phyloP scores from a whole-genome alignment of 2,329 filamentous ascomycete species.

The Saccharata proteae region DNA sequence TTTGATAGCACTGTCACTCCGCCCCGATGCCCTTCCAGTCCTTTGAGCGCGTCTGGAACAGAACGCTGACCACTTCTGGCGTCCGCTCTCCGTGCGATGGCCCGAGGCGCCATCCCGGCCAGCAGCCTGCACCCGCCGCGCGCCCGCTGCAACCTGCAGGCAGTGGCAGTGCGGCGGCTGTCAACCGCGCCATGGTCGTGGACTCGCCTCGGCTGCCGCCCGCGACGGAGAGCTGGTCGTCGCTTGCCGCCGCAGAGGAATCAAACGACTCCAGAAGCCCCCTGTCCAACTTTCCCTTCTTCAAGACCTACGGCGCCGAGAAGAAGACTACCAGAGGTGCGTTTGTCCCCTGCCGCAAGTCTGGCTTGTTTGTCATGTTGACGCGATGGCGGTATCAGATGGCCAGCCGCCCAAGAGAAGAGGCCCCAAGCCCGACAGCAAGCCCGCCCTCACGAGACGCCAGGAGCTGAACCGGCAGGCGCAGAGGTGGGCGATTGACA shows the following conservation, averaged over 20 bases:
- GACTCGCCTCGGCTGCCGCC: background rate
- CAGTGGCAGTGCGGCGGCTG: too few relatives aligned
- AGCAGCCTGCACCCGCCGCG: too few relatives aligned
- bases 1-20: too few relatives aligned
- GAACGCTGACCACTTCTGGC: too few relatives aligned
- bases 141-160: too few relatives aligned
- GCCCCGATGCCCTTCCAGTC: too few relatives aligned
- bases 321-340: conserved; percentile 11
- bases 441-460: conserved; percentile 79
- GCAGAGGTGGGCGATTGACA: conserved; percentile 78
- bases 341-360: background rate
- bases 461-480: conserved; percentile 94
- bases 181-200: too few relatives aligned
- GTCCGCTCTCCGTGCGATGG: too few relatives aligned
- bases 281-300: conserved; percentile 8
- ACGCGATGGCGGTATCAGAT: conserved; percentile 38
- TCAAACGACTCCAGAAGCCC: too few relatives aligned
- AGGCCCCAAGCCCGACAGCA: conserved; percentile 92
- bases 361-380: background rate
- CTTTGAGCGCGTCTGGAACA: too few relatives aligned
- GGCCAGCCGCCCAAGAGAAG: conserved; percentile 77
- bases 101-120: too few relatives aligned
- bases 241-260: conserved; percentile 3
- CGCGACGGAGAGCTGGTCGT: conserved; percentile 2
- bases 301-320: conserved; percentile 8